Evolutionary conservation across 2,329 filamentous ascomycete genomes (phyloP).

Genomic region (Sclerotinia spermophila): DNA sequence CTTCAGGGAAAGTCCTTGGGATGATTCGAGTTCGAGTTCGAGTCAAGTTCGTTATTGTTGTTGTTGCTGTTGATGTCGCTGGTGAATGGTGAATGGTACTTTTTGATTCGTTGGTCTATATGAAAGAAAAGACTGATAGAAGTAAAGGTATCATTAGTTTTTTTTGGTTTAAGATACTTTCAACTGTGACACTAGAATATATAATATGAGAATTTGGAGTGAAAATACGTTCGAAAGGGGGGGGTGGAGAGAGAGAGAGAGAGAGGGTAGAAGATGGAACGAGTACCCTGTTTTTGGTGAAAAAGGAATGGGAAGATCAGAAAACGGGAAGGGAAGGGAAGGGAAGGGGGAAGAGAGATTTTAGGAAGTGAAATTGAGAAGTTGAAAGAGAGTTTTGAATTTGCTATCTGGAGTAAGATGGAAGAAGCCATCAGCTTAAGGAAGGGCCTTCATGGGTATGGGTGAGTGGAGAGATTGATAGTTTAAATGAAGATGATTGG

Average conservation of each 20-base stretch:
- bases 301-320: neutral
- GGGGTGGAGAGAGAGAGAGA: neutral
- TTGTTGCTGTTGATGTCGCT: neutral
- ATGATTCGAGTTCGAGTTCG: neutral
- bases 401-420: neutral
- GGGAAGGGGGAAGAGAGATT: neutral
- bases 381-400: slow-evolving; percentile 7
- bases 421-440: too few species aligned
- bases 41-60: neutral
- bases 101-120: neutral
- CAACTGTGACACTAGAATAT: neutral
- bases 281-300: neutral
- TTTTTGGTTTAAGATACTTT: neutral
- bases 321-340: neutral
- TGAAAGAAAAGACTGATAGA: neutral
- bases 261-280: neutral
- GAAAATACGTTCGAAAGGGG: neutral
- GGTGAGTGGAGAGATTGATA: too few species aligned
- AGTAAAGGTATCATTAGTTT: neutral
- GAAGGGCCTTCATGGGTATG: too few species aligned
- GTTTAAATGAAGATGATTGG: too few species aligned
- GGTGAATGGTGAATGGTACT: neutral
- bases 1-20: neutral
- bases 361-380: neutral
- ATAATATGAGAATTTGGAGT: neutral